phyloP scores from a whole-genome alignment of 352 stramenopile species.

The Phytopythium cucurbitacearum region DNA sequence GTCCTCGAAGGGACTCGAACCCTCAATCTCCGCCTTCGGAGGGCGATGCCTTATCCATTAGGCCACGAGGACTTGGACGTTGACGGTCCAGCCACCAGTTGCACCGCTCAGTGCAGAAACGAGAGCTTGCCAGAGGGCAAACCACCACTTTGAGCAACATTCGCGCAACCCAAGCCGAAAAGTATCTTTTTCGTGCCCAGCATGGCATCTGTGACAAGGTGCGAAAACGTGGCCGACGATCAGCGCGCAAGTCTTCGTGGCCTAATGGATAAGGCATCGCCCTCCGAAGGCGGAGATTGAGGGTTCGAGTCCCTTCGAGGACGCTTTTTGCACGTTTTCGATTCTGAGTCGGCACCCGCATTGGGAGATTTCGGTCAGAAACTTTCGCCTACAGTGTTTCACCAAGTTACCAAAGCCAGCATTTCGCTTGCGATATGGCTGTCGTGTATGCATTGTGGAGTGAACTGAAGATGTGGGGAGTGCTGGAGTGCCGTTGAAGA shows the following conservation, averaged over 20 bases:
- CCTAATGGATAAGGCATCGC: slow-evolving; percentile 77
- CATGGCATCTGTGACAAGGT: too few species aligned
- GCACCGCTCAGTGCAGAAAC: too few species aligned
- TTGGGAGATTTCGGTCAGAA: too few species aligned
- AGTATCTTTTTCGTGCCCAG: slow-evolving; percentile 3
- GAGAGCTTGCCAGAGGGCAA: not conserved
- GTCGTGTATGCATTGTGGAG: too few species aligned
- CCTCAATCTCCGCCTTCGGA: slow-evolving; percentile 67
- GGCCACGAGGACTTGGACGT: slow-evolving; percentile 36
- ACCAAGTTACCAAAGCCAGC: too few species aligned
- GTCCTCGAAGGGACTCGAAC: slow-evolving; percentile 70
- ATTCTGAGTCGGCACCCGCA: too few species aligned
- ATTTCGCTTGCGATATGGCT: too few species aligned
- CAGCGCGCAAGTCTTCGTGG: slow-evolving; percentile 27
- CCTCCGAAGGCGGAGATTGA: slow-evolving; percentile 67
- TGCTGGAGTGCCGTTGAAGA: too few species aligned
- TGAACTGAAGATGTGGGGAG: too few species aligned
- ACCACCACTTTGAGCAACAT: slow-evolving; percentile 3
- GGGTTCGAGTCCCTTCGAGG: slow-evolving; percentile 69
- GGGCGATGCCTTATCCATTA: slow-evolving; percentile 77
- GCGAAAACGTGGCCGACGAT: too few species aligned
- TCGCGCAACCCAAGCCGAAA: slow-evolving; percentile 4
- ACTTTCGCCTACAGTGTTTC: too few species aligned
- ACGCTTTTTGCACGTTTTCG: slow-evolving; percentile 22
- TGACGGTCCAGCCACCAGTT: not conserved